A percentile compares a stretch with the other conserved stretches of the same genome.
Evolutionary conservation across 495 filamentous ascomycete genomes (phyloP).

Genomic region (Penicillium odoratum): DNA sequence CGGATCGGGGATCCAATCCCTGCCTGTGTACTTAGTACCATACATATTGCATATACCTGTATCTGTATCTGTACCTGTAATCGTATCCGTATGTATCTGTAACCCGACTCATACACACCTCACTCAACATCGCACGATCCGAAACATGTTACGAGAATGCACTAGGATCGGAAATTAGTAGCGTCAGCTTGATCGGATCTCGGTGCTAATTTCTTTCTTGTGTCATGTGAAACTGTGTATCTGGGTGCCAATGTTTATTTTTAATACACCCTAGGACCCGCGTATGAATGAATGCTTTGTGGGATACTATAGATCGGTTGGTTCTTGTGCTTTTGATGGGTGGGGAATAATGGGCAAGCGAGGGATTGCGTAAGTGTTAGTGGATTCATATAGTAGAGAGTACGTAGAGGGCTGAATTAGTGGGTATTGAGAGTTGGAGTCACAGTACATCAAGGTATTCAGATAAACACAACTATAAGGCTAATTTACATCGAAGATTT

Average conservation of each 20-base stretch:
- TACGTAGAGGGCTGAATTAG: too few species aligned
- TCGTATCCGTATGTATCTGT: too few species aligned
- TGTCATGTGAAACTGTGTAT: not conserved
- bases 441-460: not conserved
- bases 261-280: not conserved
- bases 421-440: too few species aligned
- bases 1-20: not conserved
- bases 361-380: too few species aligned
- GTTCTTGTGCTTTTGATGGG: too few species aligned
- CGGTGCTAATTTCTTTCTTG: not conserved
- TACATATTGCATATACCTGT: too few species aligned
- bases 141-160: not conserved
- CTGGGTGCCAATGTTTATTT: not conserved
- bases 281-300: not conserved
- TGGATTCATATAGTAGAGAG: too few species aligned
- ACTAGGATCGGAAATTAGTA: not conserved
- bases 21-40: too few species aligned
- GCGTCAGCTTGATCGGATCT: not conserved
- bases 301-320: not conserved
- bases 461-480: conserved; percentile 4
- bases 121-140: too few species aligned
- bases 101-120: too few species aligned
- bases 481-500: conserved; percentile 7
- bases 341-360: too few species aligned
- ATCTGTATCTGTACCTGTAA: too few species aligned